Conservation (phyloP, 225 moss, liverwort and hornwort species). For the Lunularia cruciata region DNA sequence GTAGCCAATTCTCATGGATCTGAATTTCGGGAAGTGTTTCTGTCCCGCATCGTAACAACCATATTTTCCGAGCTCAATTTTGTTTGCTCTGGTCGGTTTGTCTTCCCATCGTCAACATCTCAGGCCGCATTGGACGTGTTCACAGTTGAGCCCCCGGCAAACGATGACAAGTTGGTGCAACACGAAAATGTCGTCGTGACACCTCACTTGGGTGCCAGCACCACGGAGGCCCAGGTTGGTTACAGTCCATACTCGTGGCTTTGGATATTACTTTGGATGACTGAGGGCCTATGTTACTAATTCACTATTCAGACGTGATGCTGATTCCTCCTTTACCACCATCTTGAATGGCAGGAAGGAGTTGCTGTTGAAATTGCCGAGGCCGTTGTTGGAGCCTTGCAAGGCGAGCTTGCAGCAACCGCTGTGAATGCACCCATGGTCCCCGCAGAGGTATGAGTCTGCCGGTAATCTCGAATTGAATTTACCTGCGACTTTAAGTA, state of each 20-base stretch:
- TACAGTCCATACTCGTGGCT: neutral
- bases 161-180: constrained; percentile 57
- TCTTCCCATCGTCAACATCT: neutral
- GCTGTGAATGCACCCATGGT: constrained; percentile 99
- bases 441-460: constrained; percentile 64
- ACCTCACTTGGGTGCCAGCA: constrained; percentile 94
- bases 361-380: constrained; percentile 98
- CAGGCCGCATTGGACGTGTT: constrained; percentile 97
- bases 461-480: neutral
- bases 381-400: constrained; percentile 86
- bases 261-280: neutral
- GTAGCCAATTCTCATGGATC: neutral
- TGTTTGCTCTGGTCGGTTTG: neutral
- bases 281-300: neutral
- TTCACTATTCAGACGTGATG: neutral
- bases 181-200: constrained; percentile 85
- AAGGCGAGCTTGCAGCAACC: constrained; percentile 93
- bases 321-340: neutral
- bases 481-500: neutral
- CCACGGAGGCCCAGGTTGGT: constrained; percentile 81
- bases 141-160: constrained; percentile 78
- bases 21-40: neutral
- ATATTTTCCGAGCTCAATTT: no score
- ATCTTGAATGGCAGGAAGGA: constrained; percentile 89
- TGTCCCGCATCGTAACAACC: neutral